A percentile compares a stretch with the other conserved stretches of the same genome.
Evolutionary conservation across 2,329 filamentous ascomycete species (phyloP).

Genomic region (Sporothrix pallida): DNA sequence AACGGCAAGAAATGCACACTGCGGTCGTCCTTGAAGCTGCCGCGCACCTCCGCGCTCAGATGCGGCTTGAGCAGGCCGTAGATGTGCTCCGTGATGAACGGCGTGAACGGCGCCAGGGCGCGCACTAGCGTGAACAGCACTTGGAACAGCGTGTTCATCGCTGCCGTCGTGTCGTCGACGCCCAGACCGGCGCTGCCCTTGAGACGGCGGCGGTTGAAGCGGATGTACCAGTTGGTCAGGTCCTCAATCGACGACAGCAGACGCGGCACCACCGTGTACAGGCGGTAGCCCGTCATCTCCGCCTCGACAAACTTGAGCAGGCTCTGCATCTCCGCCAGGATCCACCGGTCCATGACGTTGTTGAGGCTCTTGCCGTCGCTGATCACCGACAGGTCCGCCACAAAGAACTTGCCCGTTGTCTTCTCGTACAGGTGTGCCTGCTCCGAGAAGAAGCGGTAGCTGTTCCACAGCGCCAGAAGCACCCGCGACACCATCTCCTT

Average conservation of each 20-base stretch:
- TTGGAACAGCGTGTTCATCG: constrained; percentile 92
- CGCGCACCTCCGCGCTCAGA: constrained; percentile 71
- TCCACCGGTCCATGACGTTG: constrained; percentile 97
- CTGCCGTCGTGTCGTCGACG: constrained; percentile 83
- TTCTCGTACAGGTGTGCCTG: constrained; percentile 89
- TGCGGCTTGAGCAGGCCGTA: constrained; percentile 82
- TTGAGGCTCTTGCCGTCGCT: constrained; percentile 46
- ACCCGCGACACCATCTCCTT: constrained; percentile 96
- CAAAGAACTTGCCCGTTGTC: constrained; percentile 74
- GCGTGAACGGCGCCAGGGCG: constrained; percentile 90
- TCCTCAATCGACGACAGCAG: constrained; percentile 86
- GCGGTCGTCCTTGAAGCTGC: constrained; percentile 70
- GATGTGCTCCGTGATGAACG: constrained; percentile 94
- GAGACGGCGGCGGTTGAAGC: constrained; percentile 87
- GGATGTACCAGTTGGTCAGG: constrained; percentile 90
- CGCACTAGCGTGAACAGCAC: constrained; percentile 88
- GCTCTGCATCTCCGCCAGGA: constrained; percentile 89
- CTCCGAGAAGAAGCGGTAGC: constrained; percentile 93
- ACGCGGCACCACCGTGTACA: constrained; percentile 91
- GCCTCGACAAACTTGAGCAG: constrained; percentile 88
- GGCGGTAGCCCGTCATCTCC: constrained; percentile 71
- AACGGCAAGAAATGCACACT: constrained; percentile 93
- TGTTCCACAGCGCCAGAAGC: constrained; percentile 90
- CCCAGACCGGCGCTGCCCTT: constrained; percentile 89
- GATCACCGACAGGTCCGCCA: constrained; percentile 71